A percentile compares a stretch with the other conserved stretches of the same genome.
These are phyloP conservation scores for Sinapis alba DNA, from an alignment of 441 rosid species.

Conservation along the genomic window DNA sequence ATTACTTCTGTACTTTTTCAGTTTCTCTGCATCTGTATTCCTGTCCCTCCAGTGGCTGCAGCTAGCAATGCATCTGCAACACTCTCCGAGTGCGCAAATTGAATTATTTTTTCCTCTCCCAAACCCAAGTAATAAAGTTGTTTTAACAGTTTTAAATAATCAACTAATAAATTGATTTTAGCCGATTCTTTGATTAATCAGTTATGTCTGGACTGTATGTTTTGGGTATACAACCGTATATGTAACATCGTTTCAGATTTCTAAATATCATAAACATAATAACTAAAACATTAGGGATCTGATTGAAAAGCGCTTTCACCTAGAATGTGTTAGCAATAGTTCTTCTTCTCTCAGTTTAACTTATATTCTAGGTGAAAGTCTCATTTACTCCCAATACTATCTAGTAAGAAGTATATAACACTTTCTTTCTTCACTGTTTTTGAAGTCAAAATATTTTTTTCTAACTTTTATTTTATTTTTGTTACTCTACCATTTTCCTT, in stretches of 20 bases:
- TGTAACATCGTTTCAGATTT: not conserved
- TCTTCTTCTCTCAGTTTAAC: no score
- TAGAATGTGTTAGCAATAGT: no score
- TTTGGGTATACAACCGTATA: not conserved
- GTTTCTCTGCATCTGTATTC: slow-evolving; percentile 21
- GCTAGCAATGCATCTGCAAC: slow-evolving; percentile 32
- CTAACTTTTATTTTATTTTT: no score
- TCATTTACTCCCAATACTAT: no score
- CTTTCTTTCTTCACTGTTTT: no score
- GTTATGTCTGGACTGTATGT: not conserved
- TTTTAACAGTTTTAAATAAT: not conserved
- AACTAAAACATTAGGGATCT: no score
- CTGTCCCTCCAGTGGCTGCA: slow-evolving; percentile 26
- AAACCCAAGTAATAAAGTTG: not conserved
- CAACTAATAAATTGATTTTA: not conserved
- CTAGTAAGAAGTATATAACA: no score
- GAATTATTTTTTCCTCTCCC: not conserved
- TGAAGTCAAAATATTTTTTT: no score
- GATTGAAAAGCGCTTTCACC: no score
- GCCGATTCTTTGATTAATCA: not conserved
- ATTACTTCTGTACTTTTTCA: slow-evolving; percentile 1
- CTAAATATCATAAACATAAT: not conserved
- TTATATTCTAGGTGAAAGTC: no score
- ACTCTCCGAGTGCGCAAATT: slow-evolving; percentile 38
- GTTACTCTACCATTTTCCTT: no score